Conservation (phyloP, 768 basidiomycete genomes). For the Pleurotus cornucopiae region DNA sequence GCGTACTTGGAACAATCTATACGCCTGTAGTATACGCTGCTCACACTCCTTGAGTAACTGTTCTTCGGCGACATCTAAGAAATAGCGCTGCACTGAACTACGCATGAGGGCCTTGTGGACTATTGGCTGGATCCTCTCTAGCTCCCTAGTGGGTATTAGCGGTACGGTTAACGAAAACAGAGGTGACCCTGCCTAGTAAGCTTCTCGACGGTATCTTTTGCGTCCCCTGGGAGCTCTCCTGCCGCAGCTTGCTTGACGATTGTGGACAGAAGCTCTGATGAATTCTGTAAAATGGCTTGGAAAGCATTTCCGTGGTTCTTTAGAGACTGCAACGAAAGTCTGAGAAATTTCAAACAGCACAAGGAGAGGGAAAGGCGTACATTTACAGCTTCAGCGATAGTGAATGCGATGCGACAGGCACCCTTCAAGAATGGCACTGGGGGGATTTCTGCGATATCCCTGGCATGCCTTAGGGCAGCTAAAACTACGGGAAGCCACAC, state of each 20-base stretch:
- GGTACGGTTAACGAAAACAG: background rate
- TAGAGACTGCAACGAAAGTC: background rate
- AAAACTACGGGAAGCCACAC: background rate
- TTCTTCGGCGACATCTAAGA: constrained; percentile 7
- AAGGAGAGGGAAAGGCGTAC: background rate
- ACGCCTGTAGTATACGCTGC: constrained; percentile 1
- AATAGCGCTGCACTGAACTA: background rate
- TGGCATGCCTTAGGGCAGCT: background rate
- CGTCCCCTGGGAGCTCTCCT: background rate
- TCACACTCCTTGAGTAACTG: background rate
- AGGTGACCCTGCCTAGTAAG: background rate
- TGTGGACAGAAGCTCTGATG: background rate
- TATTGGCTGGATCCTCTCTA: background rate
- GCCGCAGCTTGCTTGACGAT: background rate
- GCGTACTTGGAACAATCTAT: constrained; percentile 1
- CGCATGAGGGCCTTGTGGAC: background rate
- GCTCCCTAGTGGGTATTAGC: background rate
- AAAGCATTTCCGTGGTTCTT: background rate
- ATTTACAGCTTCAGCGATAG: background rate
- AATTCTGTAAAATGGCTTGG: background rate
- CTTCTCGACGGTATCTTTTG: background rate
- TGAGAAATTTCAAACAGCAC: background rate
- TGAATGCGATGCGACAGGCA: constrained; percentile 1
- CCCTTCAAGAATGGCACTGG: constrained; percentile 6
- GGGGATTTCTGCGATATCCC: constrained; percentile 4